Base-by-base conservation (phyloP, 2,329 filamentous ascomycete species). In the Colletotrichum sp. region DNA sequence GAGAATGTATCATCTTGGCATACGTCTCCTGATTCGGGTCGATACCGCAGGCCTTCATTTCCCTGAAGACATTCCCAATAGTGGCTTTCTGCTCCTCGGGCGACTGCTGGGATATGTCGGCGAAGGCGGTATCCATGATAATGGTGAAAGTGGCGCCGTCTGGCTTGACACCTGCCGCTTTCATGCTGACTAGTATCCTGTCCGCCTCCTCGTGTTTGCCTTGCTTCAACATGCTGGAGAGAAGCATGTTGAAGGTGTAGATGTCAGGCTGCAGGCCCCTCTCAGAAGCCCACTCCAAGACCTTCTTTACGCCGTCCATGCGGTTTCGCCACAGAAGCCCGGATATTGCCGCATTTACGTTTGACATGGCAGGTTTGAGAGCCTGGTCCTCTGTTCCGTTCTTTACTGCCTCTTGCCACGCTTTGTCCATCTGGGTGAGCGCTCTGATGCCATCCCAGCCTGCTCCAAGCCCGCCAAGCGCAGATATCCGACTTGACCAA, bases 71-170 rank as follows among this genome's bases (percentile, higher is more conserved):
- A 6, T 82, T 81, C n/a, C 87, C 79, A 8, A 95, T 87, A 21
- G 88, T 85, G 3, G 83, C 80, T 24, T 86, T 83, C 81, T 93
- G 92, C 70, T 92, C 87, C 13, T 86, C 82, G 0, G 87, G 85
- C 82, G 63, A 80, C 64, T 87, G 80, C 32, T 80, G 72, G 48
- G 84, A 80, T 57, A 91, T 83, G 55, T 83, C 79, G 77, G 85
- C 80, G 79, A 91, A 85, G 76, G 90, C 83, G 80, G 89, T 90
- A 57, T 94, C 92, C 9, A 97, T 86, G 72, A 97, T 88, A 77
- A 95, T 91, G 26, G 92, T 94, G 82, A 94, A 95, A 1, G 95
- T 97, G 7, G 89, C 90, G n/a, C 88, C 86, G 81, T 96, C 92
- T 1, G 93, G 90, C 34, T 87, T 78, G 32, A 95, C 82, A 4